Base-by-base conservation (phyloP, 2,329 filamentous ascomycete genomes). In the Talaromyces islandicus region DNA sequence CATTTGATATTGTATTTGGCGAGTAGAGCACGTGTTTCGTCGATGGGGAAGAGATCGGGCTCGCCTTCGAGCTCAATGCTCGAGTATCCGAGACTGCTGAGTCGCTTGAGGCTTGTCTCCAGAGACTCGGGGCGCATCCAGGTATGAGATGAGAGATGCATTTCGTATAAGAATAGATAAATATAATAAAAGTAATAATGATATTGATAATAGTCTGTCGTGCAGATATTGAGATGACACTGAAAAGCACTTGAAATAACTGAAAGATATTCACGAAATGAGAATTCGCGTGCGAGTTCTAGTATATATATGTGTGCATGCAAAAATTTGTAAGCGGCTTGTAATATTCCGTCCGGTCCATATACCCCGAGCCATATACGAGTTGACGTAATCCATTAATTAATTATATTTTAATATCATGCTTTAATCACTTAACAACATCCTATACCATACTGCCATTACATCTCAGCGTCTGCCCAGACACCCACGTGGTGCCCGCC, bases 401-500 rank as follows among this genome's bases (percentile, higher is more conserved):
- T 14, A 32, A 38, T n/a, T 17, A 30, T 30, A 9, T 10, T 17
- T 4, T 46, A 46, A 46, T 19, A 46, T 11, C n/a, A n/a, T n/a
- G n/a, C n/a, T n/a, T n/a, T n/a, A n/a, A n/a, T n/a, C n/a, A n/a
- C n/a, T n/a, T n/a, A n/a, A n/a, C n/a, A n/a, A n/a, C n/a, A n/a
- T n/a, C n/a, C 25, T 52, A 52, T 1, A 29, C 48, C 48, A 52
- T 52, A n/a, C 48, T 52, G 9, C 81, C 80, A 71, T 82, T 82
- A 2, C 77, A 76, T 56, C 73, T 68, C 21, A 83, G 32, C 7
- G 77, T 69, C 70, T 83, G 81, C 3, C 81, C 81, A 19, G 74
- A 76, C 12, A 83, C 69, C 77, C 80, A 82, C 14, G 68, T 65
- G 25, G 73, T 71, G 0, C 73, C 70, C 50, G 74, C 70, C 10